Conservation (phyloP, 371 early-diverging fungal species). For the Umbelopsis sp. region DNA sequence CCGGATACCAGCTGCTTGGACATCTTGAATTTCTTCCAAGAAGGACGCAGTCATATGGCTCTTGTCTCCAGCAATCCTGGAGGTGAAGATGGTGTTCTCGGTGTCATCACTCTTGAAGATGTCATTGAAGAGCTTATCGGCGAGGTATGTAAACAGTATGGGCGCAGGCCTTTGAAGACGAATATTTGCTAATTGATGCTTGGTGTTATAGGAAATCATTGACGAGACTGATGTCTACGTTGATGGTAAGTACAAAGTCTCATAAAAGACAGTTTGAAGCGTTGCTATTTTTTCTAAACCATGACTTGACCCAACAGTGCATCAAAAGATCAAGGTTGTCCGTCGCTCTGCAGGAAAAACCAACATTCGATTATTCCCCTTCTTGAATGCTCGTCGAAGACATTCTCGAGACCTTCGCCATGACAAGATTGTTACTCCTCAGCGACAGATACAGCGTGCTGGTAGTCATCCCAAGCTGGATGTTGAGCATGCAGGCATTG, state of each 20-base stretch:
- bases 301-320: background rate
- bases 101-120: constrained; percentile 96
- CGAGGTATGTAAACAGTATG: constrained; percentile 40
- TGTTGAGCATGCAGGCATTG: background rate
- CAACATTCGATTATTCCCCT: constrained; percentile 1
- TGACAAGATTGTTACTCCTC: background rate
- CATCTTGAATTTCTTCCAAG: constrained; percentile 93
- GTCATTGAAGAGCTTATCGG: constrained; percentile 97
- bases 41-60: constrained; percentile 84
- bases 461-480: background rate
- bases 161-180: no score
- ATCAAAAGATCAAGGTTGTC: constrained; percentile 22
- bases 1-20: constrained; percentile 82
- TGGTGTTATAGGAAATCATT: constrained; percentile 75
- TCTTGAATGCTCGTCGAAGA: constrained; percentile 10
- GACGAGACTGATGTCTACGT: constrained; percentile 95
- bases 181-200: no score
- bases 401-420: background rate
- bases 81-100: constrained; percentile 63
- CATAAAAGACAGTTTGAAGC: background rate
- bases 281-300: background rate
- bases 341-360: constrained; percentile 5
- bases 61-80: constrained; percentile 68
- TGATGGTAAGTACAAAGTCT: constrained; percentile 54
- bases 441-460: background rate